Evolutionary conservation across 495 filamentous ascomycete species (phyloP), one percentile per base, ranked within the genome.

Genomic region (Penicillium ucsense): DNA sequence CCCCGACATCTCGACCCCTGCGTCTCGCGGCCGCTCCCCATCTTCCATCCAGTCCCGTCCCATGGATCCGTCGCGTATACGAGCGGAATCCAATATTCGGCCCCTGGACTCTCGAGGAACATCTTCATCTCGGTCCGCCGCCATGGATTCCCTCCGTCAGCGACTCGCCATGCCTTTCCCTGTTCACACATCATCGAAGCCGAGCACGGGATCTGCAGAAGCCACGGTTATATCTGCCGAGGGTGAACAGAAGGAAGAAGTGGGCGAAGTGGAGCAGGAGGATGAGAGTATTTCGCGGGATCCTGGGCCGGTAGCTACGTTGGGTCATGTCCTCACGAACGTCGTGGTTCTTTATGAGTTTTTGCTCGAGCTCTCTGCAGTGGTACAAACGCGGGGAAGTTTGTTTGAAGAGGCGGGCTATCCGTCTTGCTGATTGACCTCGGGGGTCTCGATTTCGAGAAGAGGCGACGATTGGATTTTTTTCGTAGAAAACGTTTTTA

Each of bases 261-360:
- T 20, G 20, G 20, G 20, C 2, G 20, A 20, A 20, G 20, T 20
- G 20, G 20, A 20, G 20, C 20, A 20, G 20, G 20, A 20, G 20
- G 20, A 20, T 20, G 20, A 20, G 20, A 2, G 20, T 20, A 20
- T 20, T 20, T 20, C 20, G 20, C 1, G 2, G 20, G 20, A 20
- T 20, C 20, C 46, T 34, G 56, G 55, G 3, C 50, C 56, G 9
- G 43, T 51, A 0, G 71, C 84, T 8, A 90, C 82, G 10, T 75
- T 98, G 4, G 86, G 86, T 43, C 89, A 97, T 62, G 76, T 97
- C 3, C 69, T 98, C 45, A 96, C 92, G 5, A 76, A 80, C 53
- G 68, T 73, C 35, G 65, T 77, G 12, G 71, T 77, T 11, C 48
- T 75, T 31, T 72, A 83, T 61, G 87, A 94, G 52, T 98, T 98